These are phyloP conservation scores for Coemansia sp. DNA, from an alignment of 192 early-diverging fungal genomes.

Conservation along the genomic window DNA sequence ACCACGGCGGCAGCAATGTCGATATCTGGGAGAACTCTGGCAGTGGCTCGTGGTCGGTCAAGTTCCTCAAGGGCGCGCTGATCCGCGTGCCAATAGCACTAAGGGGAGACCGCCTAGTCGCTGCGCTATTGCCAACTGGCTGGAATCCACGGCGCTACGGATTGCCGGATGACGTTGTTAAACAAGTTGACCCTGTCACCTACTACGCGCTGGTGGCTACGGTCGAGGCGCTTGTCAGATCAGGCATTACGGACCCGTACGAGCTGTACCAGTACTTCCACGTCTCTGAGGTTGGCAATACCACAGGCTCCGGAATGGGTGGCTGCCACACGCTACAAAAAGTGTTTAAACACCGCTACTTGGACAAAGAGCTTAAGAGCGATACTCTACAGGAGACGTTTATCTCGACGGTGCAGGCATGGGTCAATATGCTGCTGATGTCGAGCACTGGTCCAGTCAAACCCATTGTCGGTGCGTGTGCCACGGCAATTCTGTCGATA, in stretches of 20 bases:
- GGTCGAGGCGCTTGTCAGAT: slow-evolving; percentile 87
- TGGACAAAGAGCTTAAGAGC: slow-evolving; percentile 76
- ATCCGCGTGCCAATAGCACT: slow-evolving; percentile 90
- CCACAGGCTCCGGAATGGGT: slow-evolving; percentile 87
- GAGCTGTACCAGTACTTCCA: slow-evolving; percentile 97
- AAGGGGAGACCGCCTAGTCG: slow-evolving; percentile 78
- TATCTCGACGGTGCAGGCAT: slow-evolving; percentile 25
- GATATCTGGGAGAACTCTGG: slow-evolving; percentile 53
- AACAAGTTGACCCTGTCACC: slow-evolving; percentile 88
- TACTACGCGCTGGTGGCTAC: slow-evolving; percentile 87
- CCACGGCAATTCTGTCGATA: slow-evolving; percentile 89
- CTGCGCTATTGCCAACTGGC: slow-evolving; percentile 92
- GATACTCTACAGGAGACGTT: slow-evolving; percentile 84
- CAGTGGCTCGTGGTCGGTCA: slow-evolving; percentile 77
- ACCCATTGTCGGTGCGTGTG: slow-evolving; percentile 83
- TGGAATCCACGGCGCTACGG: slow-evolving; percentile 92
- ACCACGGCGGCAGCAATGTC: slow-evolving; percentile 78
- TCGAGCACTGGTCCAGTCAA: slow-evolving; percentile 91
- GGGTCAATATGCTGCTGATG: slow-evolving; percentile 86
- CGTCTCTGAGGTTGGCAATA: slow-evolving; percentile 92
- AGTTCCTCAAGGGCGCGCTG: slow-evolving; percentile 85
- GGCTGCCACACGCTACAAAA: slow-evolving; percentile 73
- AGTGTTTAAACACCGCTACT: slow-evolving; percentile 71
- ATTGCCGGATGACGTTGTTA: slow-evolving; percentile 86
- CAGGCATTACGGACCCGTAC: slow-evolving; percentile 95